Evolutionary conservation across 768 basidiomycete genomes (phyloP).

Genomic region (Naganishia onofrii): DNA sequence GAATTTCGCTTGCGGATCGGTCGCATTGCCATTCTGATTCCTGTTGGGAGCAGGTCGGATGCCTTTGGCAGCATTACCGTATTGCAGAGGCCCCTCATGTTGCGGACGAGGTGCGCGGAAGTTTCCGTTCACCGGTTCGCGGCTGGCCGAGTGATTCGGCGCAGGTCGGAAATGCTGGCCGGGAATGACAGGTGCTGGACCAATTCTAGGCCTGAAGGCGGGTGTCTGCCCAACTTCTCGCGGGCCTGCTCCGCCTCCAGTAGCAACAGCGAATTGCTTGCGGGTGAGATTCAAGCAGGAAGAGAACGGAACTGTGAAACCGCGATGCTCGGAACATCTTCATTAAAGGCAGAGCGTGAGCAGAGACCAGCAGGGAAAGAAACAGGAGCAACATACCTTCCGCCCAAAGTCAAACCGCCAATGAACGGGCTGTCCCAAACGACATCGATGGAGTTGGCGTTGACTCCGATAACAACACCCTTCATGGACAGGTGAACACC

Average conservation of each 20-base stretch:
- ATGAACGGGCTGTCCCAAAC: conserved; percentile 96
- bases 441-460: conserved; percentile 83
- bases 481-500: conserved; percentile 85
- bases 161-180: conserved; percentile 65
- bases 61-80: conserved; percentile 50
- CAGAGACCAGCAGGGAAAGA: background rate
- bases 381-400: conserved; percentile 56
- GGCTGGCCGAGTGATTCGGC: conserved; percentile 47
- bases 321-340: conserved; percentile 85
- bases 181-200: conserved; percentile 64
- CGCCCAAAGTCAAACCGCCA: conserved; percentile 80
- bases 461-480: conserved; percentile 89
- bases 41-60: conserved; percentile 30
- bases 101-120: conserved; percentile 11
- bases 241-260: conserved; percentile 40
- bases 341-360: background rate
- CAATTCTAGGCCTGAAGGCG: conserved; percentile 68
- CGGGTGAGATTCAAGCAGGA: conserved; percentile 83
- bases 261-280: conserved; percentile 78
- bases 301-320: conserved; percentile 79
- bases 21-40: background rate
- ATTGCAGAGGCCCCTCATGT: conserved; percentile 35
- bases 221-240: conserved; percentile 39
- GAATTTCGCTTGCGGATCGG: conserved; percentile 3
- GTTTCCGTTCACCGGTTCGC: conserved; percentile 16